These are phyloP conservation scores for Lithohypha guttulata DNA, from an alignment of 2,329 filamentous ascomycete genomes.

Conservation along the genomic window DNA sequence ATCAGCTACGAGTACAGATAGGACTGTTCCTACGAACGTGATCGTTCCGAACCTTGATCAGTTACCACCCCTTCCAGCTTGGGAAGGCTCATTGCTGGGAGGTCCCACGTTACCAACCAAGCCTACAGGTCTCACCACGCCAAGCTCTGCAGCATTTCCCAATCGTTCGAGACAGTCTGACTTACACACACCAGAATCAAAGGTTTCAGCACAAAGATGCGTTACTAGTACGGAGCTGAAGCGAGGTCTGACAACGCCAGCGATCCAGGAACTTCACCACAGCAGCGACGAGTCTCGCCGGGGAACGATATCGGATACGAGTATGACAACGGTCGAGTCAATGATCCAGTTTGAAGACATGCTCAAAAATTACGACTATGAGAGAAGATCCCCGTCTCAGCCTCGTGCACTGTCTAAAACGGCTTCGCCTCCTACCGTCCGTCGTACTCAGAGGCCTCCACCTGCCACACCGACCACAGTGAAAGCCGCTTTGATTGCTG, in stretches of 20 bases:
- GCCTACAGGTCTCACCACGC: not conserved
- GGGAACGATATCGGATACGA: constrained; percentile 2
- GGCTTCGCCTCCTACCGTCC: no score
- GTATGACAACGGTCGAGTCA: constrained; percentile 13
- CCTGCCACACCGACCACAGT: no score
- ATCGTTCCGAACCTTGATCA: constrained; percentile 11
- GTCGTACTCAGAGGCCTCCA: no score
- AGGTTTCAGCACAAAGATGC: not conserved
- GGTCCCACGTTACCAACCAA: not conserved
- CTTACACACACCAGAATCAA: not conserved
- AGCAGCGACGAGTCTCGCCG: not conserved
- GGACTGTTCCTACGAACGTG: not conserved
- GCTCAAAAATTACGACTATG: constrained; percentile 17
- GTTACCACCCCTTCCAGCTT: constrained; percentile 22
- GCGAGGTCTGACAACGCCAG: constrained; percentile 1
- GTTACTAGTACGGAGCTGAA: not conserved
- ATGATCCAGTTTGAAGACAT: constrained; percentile 29
- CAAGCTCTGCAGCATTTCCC: not conserved
- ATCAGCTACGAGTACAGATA: not conserved
- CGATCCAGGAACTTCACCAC: not conserved
- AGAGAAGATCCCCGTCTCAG: not conserved
- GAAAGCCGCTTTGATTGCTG: constrained; percentile 1
- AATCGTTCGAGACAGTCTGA: not conserved
- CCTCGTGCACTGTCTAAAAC: no score
- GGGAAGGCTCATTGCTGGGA: not conserved